phyloP scores from a whole-genome alignment of 805 yeast species.

The Yueomyces sp. region DNA sequence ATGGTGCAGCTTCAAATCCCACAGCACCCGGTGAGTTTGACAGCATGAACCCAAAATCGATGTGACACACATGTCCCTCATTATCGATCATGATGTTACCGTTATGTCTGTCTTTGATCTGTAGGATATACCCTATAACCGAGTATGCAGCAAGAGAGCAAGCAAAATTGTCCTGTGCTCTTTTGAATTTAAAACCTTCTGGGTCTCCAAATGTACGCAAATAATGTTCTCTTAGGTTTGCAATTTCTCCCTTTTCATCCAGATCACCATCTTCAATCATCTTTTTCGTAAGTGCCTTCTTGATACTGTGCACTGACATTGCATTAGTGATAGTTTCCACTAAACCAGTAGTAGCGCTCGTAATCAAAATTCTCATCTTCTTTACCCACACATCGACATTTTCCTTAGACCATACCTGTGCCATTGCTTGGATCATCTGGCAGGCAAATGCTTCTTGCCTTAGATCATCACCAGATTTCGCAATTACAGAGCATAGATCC shows the following conservation, averaged over 20 bases:
- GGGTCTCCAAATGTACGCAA: conserved; percentile 58
- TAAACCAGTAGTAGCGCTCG: conserved; percentile 81
- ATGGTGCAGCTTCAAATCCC: conserved; percentile 96
- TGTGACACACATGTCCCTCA: conserved; percentile 90
- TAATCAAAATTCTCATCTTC: conserved; percentile 80
- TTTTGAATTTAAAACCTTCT: conserved; percentile 38
- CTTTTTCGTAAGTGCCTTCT: conserved; percentile 75
- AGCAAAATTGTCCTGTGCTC: conserved; percentile 79
- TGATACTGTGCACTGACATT: conserved; percentile 83
- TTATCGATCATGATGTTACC: conserved; percentile 95
- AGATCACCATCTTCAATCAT: conserved; percentile 48
- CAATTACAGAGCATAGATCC: conserved; percentile 92
- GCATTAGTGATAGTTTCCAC: conserved; percentile 97
- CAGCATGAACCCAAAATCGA: conserved; percentile 87
- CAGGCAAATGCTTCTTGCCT: conserved; percentile 98
- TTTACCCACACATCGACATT: conserved; percentile 80
- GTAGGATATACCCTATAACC: conserved; percentile 75
- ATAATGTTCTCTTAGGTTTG: conserved; percentile 71
- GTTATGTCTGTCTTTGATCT: conserved; percentile 91
- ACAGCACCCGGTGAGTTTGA: conserved; percentile 95
- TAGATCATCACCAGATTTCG: conserved; percentile 89
- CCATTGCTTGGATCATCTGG: conserved; percentile 78
- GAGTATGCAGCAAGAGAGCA: conserved; percentile 85
- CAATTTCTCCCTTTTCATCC: conserved; percentile 52
- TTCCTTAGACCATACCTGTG: conserved; percentile 66